phyloP scores from a whole-genome alignment of 1,284 basidiomycete species.

The Pseudozyma tsukubaensis region DNA sequence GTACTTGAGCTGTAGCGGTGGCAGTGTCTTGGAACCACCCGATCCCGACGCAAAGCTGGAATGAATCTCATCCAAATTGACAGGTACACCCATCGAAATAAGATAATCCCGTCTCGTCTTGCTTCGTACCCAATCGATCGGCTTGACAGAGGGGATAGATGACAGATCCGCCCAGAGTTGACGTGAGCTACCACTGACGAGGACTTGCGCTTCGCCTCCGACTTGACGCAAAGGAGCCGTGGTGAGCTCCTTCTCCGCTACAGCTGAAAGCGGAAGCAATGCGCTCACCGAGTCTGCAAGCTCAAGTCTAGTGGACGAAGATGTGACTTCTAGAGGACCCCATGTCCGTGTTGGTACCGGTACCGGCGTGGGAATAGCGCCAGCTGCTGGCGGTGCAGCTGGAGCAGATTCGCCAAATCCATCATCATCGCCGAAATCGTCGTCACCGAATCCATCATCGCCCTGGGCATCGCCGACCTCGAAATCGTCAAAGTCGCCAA shows the following conservation, averaged over 20 bases:
- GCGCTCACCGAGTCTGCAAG: slow-evolving; percentile 21
- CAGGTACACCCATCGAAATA: slow-evolving; percentile 65
- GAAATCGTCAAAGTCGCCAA: slow-evolving; percentile 55
- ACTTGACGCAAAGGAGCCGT: slow-evolving; percentile 50
- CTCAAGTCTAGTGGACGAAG: slow-evolving; percentile 23
- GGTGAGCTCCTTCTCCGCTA: slow-evolving; percentile 32
- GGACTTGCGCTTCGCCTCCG: slow-evolving; percentile 54
- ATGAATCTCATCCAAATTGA: slow-evolving; percentile 65
- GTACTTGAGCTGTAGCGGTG: slow-evolving; percentile 58
- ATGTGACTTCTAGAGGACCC: slow-evolving; percentile 30
- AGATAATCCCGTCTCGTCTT: slow-evolving; percentile 60
- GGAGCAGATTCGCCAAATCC: slow-evolving; percentile 16
- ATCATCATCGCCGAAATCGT: slow-evolving; percentile 25
- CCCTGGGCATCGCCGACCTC: slow-evolving; percentile 33
- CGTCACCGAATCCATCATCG: slow-evolving; percentile 28
- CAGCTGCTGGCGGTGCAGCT: neutral
- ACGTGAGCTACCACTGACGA: slow-evolving; percentile 43
- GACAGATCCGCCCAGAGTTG: slow-evolving; percentile 37
- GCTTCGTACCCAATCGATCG: slow-evolving; percentile 64
- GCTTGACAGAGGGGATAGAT: slow-evolving; percentile 41
- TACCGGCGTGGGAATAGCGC: slow-evolving; percentile 1
- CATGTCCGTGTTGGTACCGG: slow-evolving; percentile 22
- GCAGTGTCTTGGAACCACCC: slow-evolving; percentile 33
- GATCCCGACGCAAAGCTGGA: slow-evolving; percentile 33
- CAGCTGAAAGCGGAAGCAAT: slow-evolving; percentile 30